Conservation (phyloP, 192 early-diverging fungal genomes). For the Coemansia sp. region DNA sequence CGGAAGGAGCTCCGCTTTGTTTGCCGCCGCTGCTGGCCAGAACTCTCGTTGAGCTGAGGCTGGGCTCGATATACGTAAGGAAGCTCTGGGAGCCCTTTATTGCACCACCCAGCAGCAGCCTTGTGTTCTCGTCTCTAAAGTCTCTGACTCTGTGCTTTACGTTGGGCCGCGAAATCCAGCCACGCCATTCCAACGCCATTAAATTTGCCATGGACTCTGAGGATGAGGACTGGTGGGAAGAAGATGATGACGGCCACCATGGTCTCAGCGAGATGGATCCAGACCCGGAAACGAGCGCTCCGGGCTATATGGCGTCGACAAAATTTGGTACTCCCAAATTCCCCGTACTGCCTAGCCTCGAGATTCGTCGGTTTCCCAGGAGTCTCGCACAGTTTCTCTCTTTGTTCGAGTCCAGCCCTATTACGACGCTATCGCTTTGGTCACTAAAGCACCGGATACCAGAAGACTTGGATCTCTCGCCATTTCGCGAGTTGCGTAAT, state of each 20-base stretch:
- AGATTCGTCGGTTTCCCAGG: slow-evolving; percentile 20
- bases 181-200: not conserved
- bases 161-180: not conserved
- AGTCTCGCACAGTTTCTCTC: slow-evolving; percentile 4
- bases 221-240: not conserved
- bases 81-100: too few relatives aligned
- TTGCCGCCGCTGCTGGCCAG: too few relatives aligned
- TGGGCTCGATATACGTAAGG: too few relatives aligned
- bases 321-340: slow-evolving; percentile 3
- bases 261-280: not conserved
- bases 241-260: not conserved
- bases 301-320: slow-evolving; percentile 6
- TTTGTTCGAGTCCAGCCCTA: slow-evolving; percentile 11
- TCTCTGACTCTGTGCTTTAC: slow-evolving; percentile 11
- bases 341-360: not conserved
- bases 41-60: too few relatives aligned
- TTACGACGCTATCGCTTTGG: slow-evolving; percentile 16
- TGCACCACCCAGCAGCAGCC: too few relatives aligned
- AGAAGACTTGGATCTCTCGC: not conserved
- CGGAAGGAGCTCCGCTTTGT: not conserved
- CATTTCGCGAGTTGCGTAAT: slow-evolving; percentile 3
- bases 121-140: too few relatives aligned
- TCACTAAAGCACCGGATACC: slow-evolving; percentile 9
- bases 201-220: not conserved
- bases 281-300: not conserved